These are phyloP conservation scores for Leptomonas pyrrhocoris DNA, from an alignment of 208 protist species.

Conservation along the genomic window DNA sequence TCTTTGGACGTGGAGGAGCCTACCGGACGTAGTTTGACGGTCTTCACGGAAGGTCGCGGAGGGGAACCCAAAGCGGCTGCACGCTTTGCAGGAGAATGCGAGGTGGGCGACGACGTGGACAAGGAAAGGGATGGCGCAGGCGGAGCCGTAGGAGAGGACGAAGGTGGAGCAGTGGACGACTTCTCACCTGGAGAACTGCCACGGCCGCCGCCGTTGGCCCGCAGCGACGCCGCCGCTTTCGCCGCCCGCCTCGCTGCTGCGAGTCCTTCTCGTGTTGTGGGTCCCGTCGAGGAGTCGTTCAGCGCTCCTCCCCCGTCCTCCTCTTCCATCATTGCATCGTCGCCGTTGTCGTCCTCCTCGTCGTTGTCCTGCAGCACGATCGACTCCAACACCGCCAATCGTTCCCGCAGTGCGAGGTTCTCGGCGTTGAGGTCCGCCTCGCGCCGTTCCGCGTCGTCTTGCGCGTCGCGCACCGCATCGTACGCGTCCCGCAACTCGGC, in stretches of 20 bases:
- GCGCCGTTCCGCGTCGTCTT: constrained; percentile 47
- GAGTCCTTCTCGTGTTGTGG: background rate
- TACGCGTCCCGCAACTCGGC: constrained; percentile 77
- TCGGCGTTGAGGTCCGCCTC: constrained; percentile 85
- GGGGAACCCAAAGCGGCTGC: background rate
- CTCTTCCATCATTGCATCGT: constrained; percentile 5
- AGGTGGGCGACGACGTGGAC: background rate
- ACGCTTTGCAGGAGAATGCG: background rate
- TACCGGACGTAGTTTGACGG: background rate
- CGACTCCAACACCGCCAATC: constrained; percentile 83
- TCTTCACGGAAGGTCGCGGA: background rate
- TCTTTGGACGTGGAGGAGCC: constrained; percentile 3
- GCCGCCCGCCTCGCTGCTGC: constrained; percentile 3
- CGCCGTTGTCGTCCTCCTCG: constrained; percentile 6
- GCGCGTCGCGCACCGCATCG: constrained; percentile 54
- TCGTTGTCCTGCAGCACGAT: constrained; percentile 78
- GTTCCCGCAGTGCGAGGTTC: constrained; percentile 83
- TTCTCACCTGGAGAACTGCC: background rate
- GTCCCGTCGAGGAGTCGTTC: background rate
- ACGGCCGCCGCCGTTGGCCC: constrained; percentile 2
- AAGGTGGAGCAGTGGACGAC: background rate
- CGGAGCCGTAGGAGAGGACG: background rate
- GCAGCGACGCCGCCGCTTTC: constrained; percentile 7
- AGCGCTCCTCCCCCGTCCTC: background rate
- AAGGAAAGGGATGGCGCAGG: background rate